Conservation (phyloP, 176 grass and related monocot genomes). For the Raddia guianensis region DNA sequence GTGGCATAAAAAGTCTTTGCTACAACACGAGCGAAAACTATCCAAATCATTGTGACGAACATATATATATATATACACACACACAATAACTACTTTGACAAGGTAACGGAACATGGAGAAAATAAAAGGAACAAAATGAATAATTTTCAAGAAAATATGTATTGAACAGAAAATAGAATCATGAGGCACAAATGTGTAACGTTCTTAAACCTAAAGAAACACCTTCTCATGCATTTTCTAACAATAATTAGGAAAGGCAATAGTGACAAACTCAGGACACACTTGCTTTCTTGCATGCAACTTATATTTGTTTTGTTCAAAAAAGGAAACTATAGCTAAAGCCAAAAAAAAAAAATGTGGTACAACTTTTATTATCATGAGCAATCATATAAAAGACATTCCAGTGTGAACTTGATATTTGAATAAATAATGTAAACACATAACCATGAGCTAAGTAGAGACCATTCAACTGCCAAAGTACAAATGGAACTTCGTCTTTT, state of each 20-base stretch:
- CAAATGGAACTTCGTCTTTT: background rate
- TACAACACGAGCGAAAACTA: conserved; percentile 4
- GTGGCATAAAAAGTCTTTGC: background rate
- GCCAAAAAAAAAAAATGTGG: background rate
- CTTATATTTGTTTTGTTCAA: background rate
- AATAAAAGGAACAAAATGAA: background rate
- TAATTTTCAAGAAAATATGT: background rate
- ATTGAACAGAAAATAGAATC: background rate
- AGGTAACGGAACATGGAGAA: background rate
- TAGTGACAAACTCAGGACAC: background rate
- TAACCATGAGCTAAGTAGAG: background rate
- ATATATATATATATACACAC: background rate
- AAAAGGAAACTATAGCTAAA: background rate
- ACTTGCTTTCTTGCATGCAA: background rate
- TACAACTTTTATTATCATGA: background rate
- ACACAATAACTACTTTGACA: background rate
- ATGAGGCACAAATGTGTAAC: conserved; percentile 6
- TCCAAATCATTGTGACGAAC: background rate
- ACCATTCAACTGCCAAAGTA: background rate
- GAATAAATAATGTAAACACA: background rate
- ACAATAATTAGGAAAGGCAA: background rate
- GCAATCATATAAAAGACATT: background rate
- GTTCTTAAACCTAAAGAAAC: background rate
- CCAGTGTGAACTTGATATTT: background rate
- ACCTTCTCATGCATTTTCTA: background rate